These are phyloP conservation scores for Saraca asoca DNA, from an alignment of 331 rosid genomes.

Conservation along the genomic window DNA sequence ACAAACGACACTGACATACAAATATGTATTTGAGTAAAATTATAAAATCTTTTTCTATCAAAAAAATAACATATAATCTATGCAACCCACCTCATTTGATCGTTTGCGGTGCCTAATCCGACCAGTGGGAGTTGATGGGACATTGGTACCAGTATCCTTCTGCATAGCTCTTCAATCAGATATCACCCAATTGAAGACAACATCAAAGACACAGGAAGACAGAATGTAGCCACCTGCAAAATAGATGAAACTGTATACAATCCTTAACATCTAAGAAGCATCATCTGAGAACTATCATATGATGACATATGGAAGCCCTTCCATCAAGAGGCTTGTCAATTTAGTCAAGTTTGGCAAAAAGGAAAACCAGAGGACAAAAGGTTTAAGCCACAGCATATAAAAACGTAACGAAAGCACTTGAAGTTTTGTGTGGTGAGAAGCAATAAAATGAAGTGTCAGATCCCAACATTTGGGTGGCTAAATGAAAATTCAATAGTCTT, in stretches of 20 bases:
- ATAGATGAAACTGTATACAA: slow-evolving; percentile 17
- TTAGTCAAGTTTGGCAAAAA: slow-evolving; percentile 19
- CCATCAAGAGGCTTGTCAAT: slow-evolving; percentile 20
- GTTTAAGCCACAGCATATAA: too few species aligned
- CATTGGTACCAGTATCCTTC: slow-evolving; percentile 50
- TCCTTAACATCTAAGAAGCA: slow-evolving; percentile 19
- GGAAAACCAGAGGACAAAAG: neutral
- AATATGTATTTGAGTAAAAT: neutral
- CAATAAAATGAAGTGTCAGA: neutral
- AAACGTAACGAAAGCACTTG: neutral
- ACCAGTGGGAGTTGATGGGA: slow-evolving; percentile 47
- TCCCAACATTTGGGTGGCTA: neutral
- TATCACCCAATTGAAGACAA: slow-evolving; percentile 41
- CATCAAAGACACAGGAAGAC: slow-evolving; percentile 32
- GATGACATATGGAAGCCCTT: neutral
- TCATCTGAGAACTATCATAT: neutral
- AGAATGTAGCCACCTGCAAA: slow-evolving; percentile 46
- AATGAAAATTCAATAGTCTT: slow-evolving; percentile 10
- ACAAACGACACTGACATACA: neutral
- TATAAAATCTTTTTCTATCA: too few species aligned
- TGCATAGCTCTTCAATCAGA: slow-evolving; percentile 62
- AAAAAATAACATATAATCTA: neutral
- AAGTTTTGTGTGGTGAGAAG: slow-evolving; percentile 14
- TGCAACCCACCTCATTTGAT: slow-evolving; percentile 73
- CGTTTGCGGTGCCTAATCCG: slow-evolving; percentile 88